These are phyloP conservation scores for Rosa rugosa DNA, from an alignment of 306 rosid species.

Conservation along the genomic window DNA sequence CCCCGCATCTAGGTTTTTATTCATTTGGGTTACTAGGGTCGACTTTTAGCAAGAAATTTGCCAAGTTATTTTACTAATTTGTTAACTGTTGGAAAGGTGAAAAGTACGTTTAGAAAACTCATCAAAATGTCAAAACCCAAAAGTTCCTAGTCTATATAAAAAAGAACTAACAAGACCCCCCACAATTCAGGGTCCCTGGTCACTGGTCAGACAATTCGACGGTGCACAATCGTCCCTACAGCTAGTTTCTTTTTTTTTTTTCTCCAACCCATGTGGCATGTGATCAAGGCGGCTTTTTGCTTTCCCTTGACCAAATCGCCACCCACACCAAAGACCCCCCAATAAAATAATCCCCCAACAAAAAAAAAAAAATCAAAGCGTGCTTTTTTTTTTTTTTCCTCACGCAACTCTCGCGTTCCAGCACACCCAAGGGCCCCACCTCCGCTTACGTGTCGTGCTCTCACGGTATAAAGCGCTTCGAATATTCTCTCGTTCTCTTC, in stretches of 20 bases:
- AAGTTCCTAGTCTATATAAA: neutral
- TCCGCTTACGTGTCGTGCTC: slow-evolving; percentile 8
- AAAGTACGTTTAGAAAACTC: neutral
- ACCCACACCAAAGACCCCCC: neutral
- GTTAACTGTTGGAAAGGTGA: neutral
- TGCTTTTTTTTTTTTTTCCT: neutral
- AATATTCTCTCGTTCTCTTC: no score
- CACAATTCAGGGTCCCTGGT: neutral
- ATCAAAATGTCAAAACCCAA: neutral
- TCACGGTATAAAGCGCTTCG: neutral
- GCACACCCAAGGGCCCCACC: neutral
- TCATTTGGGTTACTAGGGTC: no score
- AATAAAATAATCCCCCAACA: neutral
- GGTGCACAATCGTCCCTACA: neutral
- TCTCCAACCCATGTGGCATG: neutral
- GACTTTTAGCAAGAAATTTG: no score
- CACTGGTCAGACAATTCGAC: neutral
- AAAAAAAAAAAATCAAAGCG: neutral
- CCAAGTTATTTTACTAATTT: neutral
- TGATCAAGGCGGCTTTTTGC: neutral
- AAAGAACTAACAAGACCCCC: neutral
- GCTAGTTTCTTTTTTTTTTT: neutral
- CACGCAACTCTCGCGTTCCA: slow-evolving; percentile 20
- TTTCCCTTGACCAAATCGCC: neutral
- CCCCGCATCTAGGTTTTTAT: neutral